phyloP scores from a whole-genome alignment of 257 asterid genomes.

The Mentha longifolia region DNA sequence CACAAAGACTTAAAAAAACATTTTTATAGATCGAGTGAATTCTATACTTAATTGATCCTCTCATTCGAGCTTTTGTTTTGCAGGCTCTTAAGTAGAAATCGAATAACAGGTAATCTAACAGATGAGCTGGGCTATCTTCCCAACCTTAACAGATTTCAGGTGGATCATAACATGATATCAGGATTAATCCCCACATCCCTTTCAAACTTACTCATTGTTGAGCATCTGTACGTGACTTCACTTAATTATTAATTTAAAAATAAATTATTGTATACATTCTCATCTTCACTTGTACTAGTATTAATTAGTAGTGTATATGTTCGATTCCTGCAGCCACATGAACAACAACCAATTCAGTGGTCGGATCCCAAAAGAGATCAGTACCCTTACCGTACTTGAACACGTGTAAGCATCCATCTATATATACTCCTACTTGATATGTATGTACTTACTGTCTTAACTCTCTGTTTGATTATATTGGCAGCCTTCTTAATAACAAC shows the following conservation, averaged over 20 bases:
- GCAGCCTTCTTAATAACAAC: slow-evolving; percentile 61
- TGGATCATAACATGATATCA: slow-evolving; percentile 48
- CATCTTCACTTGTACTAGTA: too few relatives aligned
- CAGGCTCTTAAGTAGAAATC: slow-evolving; percentile 57
- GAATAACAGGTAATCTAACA: slow-evolving; percentile 44
- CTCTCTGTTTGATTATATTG: too few relatives aligned
- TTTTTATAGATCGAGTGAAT: too few relatives aligned
- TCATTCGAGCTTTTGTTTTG: neutral
- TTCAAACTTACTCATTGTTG: slow-evolving; percentile 42
- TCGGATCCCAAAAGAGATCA: slow-evolving; percentile 51
- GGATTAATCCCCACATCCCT: slow-evolving; percentile 50
- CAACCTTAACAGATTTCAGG: slow-evolving; percentile 46
- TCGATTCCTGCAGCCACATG: slow-evolving; percentile 45
- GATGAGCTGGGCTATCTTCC: slow-evolving; percentile 53
- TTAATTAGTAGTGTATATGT: too few relatives aligned
- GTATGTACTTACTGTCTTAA: too few relatives aligned
- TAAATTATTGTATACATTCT: too few relatives aligned
- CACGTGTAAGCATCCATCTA: slow-evolving; percentile 43
- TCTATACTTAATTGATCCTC: too few relatives aligned
- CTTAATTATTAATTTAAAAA: neutral
- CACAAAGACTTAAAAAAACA: neutral
- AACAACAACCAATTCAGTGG: slow-evolving; percentile 51
- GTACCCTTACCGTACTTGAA: slow-evolving; percentile 38
- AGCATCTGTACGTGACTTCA: slow-evolving; percentile 46
- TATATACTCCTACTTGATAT: too few relatives aligned